These are phyloP conservation scores for Yamadazyma phyllophila DNA, from an alignment of 805 yeast species.

Conservation along the genomic window DNA sequence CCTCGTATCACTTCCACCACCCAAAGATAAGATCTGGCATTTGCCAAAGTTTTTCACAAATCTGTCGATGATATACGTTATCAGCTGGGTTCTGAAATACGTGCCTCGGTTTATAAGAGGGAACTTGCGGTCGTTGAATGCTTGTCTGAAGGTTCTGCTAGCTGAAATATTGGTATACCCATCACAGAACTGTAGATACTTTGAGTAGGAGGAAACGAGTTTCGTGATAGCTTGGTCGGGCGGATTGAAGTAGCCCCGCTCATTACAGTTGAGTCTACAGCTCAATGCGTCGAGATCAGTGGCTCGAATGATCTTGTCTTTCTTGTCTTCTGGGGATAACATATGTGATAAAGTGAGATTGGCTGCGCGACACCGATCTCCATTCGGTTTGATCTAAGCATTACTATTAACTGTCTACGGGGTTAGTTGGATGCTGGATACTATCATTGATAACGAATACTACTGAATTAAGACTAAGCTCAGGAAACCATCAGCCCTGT, in stretches of 20 bases:
- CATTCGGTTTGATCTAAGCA: too few species aligned
- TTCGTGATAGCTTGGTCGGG: slow-evolving; percentile 34
- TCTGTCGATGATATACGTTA: slow-evolving; percentile 45
- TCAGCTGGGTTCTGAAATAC: slow-evolving; percentile 54
- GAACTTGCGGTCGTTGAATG: slow-evolving; percentile 44
- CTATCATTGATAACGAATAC: too few species aligned
- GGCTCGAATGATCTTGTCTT: slow-evolving; percentile 47
- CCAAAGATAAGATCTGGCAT: slow-evolving; percentile 65
- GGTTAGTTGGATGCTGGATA: too few species aligned
- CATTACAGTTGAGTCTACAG: slow-evolving; percentile 54
- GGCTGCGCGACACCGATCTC: too few species aligned
- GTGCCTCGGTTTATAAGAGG: slow-evolving; percentile 76
- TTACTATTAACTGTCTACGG: too few species aligned
- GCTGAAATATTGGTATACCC: slow-evolving; percentile 42
- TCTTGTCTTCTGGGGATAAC: slow-evolving; percentile 34
- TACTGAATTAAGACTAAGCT: too few species aligned
- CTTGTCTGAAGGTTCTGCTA: slow-evolving; percentile 36
- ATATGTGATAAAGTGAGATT: slow-evolving; percentile 10
- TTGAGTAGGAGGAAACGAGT: slow-evolving; percentile 34
- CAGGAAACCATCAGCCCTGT: neutral
- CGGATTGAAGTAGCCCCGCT: slow-evolving; percentile 45
- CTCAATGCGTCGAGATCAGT: slow-evolving; percentile 75
- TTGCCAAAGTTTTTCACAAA: slow-evolving; percentile 33
- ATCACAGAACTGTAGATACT: slow-evolving; percentile 35
- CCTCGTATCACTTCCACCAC: slow-evolving; percentile 80